Evolutionary conservation across 164 flowering plant species (phyloP).

Genomic region (Paratinospora sagittata): DNA sequence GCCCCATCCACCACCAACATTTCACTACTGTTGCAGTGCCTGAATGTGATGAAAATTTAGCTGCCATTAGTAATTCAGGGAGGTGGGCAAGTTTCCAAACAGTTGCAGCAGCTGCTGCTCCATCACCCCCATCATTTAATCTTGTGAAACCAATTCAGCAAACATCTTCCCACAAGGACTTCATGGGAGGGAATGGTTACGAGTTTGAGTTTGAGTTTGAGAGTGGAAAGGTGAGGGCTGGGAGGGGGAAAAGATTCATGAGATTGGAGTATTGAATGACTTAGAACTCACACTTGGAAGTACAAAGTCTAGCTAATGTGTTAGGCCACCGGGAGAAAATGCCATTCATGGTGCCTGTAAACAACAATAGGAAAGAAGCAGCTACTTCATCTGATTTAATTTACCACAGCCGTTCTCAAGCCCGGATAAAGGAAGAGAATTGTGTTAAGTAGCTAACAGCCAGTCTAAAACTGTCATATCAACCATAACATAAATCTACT

Average conservation of each 20-base stretch:
- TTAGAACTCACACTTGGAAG: slow-evolving; percentile 7
- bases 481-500: too few relatives aligned
- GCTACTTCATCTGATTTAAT: neutral
- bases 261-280: slow-evolving; percentile 6
- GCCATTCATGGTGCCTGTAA: neutral
- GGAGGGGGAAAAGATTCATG: slow-evolving; percentile 8
- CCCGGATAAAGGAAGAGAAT: too few relatives aligned
- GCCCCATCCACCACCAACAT: slow-evolving; percentile 63
- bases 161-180: neutral
- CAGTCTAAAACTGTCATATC: too few relatives aligned
- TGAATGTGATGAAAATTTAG: slow-evolving; percentile 81
- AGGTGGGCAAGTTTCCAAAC: slow-evolving; percentile 69
- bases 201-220: slow-evolving; percentile 83
- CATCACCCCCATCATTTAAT: slow-evolving; percentile 83
- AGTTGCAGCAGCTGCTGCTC: slow-evolving; percentile 32
- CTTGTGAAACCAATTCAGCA: slow-evolving; percentile 52
- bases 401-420: too few relatives aligned
- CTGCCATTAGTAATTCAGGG: slow-evolving; percentile 70
- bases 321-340: neutral
- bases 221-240: slow-evolving; percentile 38
- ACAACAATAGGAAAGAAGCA: neutral
- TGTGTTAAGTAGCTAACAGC: too few relatives aligned
- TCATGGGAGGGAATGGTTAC: slow-evolving; percentile 27
- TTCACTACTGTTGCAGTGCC: slow-evolving; percentile 60
- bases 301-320: neutral